phyloP scores from a whole-genome alignment of 2,329 filamentous ascomycete genomes.

The Fonsecaea multimorphosa region DNA sequence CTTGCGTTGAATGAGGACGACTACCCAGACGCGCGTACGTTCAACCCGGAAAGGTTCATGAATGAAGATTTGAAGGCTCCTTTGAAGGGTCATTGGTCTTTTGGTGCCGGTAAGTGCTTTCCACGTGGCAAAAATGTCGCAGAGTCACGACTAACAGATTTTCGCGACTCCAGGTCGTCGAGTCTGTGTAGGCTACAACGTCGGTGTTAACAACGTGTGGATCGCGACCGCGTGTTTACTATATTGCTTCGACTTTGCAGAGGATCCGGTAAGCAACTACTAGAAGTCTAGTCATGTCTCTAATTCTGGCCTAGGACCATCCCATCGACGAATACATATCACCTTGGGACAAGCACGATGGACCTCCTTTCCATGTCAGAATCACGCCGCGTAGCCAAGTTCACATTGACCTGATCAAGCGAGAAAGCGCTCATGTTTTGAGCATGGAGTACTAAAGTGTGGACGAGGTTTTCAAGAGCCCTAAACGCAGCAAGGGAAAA shows the following conservation, averaged over 20 bases:
- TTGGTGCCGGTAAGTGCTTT: conserved; percentile 30
- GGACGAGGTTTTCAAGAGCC: too few relatives aligned
- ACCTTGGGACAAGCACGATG: too few relatives aligned
- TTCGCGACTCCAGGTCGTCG: conserved; percentile 21
- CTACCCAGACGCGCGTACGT: conserved; percentile 35
- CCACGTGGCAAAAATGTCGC: background rate
- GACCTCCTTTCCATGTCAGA: too few relatives aligned
- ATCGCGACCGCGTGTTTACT: conserved; percentile 28
- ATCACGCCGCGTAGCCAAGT: too few relatives aligned
- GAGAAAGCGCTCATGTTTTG: too few relatives aligned
- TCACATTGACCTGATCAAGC: too few relatives aligned
- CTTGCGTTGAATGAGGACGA: conserved; percentile 50
- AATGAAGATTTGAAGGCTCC: conserved; percentile 38
- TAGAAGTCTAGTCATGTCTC: too few relatives aligned
- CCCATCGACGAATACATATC: too few relatives aligned
- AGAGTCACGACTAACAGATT: background rate
- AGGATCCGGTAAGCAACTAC: conserved; percentile 27
- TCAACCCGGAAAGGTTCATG: conserved; percentile 31
- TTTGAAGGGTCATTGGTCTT: conserved; percentile 41
- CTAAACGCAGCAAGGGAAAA: too few relatives aligned
- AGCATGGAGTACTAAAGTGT: too few relatives aligned
- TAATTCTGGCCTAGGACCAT: too few relatives aligned
- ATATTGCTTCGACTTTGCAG: conserved; percentile 35
- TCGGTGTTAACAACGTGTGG: conserved; percentile 34
- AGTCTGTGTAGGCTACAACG: conserved; percentile 33